Evolutionary conservation across 192 early-diverging fungal species (phyloP).

Genomic region (Coemansia sp.): DNA sequence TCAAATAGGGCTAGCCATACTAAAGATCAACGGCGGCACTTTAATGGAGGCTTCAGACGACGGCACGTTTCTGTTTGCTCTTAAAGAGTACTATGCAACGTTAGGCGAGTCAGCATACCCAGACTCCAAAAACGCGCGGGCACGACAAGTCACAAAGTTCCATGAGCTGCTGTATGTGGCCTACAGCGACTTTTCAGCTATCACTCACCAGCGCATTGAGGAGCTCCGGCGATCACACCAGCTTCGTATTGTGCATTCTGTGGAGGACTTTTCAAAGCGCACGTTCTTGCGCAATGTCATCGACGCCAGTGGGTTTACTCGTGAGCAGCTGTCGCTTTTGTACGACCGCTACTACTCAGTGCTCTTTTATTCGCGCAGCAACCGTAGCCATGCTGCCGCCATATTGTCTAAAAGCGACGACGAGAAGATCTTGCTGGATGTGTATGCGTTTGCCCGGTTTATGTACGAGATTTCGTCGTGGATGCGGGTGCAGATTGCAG

Average conservation of each 20-base stretch:
- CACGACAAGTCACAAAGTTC: constrained; percentile 72
- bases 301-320: constrained; percentile 72
- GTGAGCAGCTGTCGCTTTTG: constrained; percentile 81
- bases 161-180: constrained; percentile 88
- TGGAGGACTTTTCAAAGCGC: constrained; percentile 91
- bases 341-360: constrained; percentile 88
- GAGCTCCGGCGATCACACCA: constrained; percentile 82
- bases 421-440: constrained; percentile 56
- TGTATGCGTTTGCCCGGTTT: constrained; percentile 74
- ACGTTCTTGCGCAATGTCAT: constrained; percentile 79
- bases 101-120: constrained; percentile 76
- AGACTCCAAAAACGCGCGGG: constrained; percentile 54
- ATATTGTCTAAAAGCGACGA: constrained; percentile 10
- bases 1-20: constrained; percentile 84
- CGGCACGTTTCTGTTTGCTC: constrained; percentile 72
- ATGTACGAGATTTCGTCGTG: constrained; percentile 67
- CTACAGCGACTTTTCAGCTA: constrained; percentile 83
- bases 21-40: constrained; percentile 88
- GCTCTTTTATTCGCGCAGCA: constrained; percentile 57
- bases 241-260: constrained; percentile 86
- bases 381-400: background rate
- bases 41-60: constrained; percentile 68
- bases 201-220: constrained; percentile 71
- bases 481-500: constrained; percentile 56
- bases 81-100: constrained; percentile 83